Evolutionary conservation across 495 filamentous ascomycete species (phyloP).

Genomic region (Cairneyella variabilis): DNA sequence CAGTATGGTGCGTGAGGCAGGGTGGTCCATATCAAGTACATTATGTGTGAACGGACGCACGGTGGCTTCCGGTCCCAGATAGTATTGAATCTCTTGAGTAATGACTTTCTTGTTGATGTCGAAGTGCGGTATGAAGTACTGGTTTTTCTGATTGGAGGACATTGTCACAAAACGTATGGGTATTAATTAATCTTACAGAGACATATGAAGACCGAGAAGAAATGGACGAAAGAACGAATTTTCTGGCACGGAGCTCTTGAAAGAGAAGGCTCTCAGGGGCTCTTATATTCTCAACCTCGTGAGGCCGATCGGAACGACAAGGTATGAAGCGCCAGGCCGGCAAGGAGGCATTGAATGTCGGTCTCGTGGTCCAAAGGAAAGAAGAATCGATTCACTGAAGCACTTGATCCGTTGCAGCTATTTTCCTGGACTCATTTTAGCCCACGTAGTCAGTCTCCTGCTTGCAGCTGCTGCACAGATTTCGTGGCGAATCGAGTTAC

Average conservation of each 20-base stretch:
- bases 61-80: constrained; percentile 50
- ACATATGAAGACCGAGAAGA: constrained; percentile 12
- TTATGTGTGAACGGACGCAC: constrained; percentile 50
- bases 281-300: no score
- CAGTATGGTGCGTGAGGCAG: constrained; percentile 28
- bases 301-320: no score
- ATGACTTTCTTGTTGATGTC: constrained; percentile 57
- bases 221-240: background rate
- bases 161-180: constrained; percentile 17
- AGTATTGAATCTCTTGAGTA: constrained; percentile 51
- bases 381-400: no score
- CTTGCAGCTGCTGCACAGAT: no score
- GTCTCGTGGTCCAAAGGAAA: no score
- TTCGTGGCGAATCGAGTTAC: no score
- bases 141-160: constrained; percentile 32
- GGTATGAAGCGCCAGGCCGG: no score
- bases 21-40: constrained; percentile 30
- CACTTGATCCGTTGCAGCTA: no score
- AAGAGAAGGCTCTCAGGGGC: background rate
- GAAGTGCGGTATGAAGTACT: constrained; percentile 53
- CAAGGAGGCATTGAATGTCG: no score
- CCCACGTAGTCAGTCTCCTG: no score
- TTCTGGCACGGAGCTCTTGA: no score
- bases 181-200: constrained; percentile 6
- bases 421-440: no score